phyloP scores from a whole-genome alignment of 805 yeast genomes.

The Wickerhamiella domercqiae region DNA sequence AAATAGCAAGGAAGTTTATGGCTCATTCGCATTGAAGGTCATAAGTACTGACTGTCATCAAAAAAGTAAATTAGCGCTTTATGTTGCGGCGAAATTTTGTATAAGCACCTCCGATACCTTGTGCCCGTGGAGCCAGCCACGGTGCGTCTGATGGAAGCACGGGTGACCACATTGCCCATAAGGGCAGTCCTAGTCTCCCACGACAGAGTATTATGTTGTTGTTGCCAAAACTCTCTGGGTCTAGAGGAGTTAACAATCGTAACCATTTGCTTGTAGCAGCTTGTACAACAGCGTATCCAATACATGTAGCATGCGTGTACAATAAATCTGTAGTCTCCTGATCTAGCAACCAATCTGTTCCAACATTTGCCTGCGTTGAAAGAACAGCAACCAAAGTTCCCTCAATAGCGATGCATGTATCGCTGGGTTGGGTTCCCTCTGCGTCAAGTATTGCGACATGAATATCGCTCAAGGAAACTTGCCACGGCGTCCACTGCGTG shows the following conservation, averaged over 20 bases:
- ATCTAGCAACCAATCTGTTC: slow-evolving; percentile 1
- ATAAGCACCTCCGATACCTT: slow-evolving; percentile 34
- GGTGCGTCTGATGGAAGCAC: slow-evolving; percentile 25
- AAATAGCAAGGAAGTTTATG: too few species aligned
- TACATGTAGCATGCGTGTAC: slow-evolving; percentile 21
- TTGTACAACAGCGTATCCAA: slow-evolving; percentile 51
- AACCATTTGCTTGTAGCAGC: slow-evolving; percentile 34
- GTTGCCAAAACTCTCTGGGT: slow-evolving; percentile 13
- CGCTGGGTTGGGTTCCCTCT: slow-evolving; percentile 18
- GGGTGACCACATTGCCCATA: slow-evolving; percentile 33
- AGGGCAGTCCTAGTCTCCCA: slow-evolving; percentile 36
- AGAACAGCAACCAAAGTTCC: slow-evolving; percentile 24
- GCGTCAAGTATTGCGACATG: slow-evolving; percentile 15
- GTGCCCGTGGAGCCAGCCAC: slow-evolving; percentile 22
- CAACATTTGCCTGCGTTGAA: not conserved
- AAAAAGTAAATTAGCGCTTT: slow-evolving; percentile 20
- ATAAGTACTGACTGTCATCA: too few species aligned
- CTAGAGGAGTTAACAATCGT: slow-evolving; percentile 38
- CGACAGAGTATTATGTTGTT: slow-evolving; percentile 4
- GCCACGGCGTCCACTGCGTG: slow-evolving; percentile 22
- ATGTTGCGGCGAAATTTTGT: slow-evolving; percentile 47
- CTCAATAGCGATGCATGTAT: slow-evolving; percentile 18
- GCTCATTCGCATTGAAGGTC: too few species aligned
- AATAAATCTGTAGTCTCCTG: slow-evolving; percentile 5
- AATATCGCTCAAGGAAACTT: slow-evolving; percentile 13